A percentile compares a stretch with the other conserved stretches of the same genome.
phyloP scores from a whole-genome alignment of 805 yeast genomes.

The Grigorovia transvaalensis region DNA sequence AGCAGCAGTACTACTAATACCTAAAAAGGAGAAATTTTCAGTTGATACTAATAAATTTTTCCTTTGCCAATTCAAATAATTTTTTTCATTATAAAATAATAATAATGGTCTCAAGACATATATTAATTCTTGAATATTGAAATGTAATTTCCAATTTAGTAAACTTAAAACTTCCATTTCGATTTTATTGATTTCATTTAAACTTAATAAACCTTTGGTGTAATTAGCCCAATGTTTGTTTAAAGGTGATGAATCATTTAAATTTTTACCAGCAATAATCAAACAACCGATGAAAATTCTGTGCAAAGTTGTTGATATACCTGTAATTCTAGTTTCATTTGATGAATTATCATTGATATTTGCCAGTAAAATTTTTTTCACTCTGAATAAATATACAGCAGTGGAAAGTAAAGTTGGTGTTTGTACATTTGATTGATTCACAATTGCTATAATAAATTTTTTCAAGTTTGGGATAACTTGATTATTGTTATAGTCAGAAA shows the following conservation, averaged over 20 bases:
- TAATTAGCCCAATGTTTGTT: conserved; percentile 94
- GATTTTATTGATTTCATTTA: conserved; percentile 78
- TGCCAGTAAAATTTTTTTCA: conserved; percentile 69
- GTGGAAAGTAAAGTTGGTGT: conserved; percentile 93
- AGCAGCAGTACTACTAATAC: conserved; percentile 2
- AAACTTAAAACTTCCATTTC: conserved; percentile 79
- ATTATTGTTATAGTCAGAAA: conserved; percentile 56
- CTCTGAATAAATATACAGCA: conserved; percentile 67
- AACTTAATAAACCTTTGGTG: conserved; percentile 71
- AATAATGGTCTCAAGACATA: conserved; percentile 66
- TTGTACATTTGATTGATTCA: conserved; percentile 80
- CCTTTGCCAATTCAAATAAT: conserved; percentile 24
- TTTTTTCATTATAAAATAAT: conserved; percentile 37
- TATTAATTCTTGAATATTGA: conserved; percentile 60
- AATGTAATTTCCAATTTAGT: conserved; percentile 75
- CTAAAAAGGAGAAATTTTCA: conserved; percentile 7
- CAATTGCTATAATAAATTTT: conserved; percentile 60
- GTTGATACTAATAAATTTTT: conserved; percentile 13
- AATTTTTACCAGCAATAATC: conserved; percentile 81
- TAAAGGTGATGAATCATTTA: conserved; percentile 89
- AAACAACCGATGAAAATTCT: conserved; percentile 83
- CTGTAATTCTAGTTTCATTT: conserved; percentile 69
- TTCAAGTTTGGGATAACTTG: conserved; percentile 35
- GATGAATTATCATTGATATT: conserved; percentile 56
- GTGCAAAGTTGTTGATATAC: conserved; percentile 89